Conservation (phyloP, 441 rosid genomes). For the Erodium texanum region DNA sequence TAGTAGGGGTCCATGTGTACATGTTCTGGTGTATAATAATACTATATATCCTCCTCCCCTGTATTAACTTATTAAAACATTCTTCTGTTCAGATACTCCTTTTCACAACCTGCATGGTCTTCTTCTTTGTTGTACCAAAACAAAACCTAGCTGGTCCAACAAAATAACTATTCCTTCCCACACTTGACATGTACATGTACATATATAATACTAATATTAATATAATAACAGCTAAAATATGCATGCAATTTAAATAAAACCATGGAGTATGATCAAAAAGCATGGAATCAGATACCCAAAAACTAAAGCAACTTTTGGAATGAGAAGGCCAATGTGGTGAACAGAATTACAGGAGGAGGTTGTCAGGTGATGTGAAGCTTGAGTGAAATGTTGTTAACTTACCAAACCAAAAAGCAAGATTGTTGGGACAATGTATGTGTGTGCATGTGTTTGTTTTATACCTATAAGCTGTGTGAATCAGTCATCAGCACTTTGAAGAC, state of each 20-base stretch:
- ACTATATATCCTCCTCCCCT: not conserved
- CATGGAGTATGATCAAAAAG: not conserved
- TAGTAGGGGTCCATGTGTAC: not conserved
- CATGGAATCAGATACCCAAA: slow-evolving; percentile 4
- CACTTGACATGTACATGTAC: too few species aligned
- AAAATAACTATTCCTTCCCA: not conserved
- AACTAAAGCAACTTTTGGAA: not conserved
- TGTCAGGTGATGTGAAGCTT: slow-evolving; percentile 20
- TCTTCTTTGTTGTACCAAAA: not conserved
- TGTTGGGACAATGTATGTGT: slow-evolving; percentile 7
- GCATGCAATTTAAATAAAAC: not conserved
- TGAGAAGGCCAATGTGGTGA: slow-evolving; percentile 4
- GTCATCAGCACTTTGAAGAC: slow-evolving; percentile 1
- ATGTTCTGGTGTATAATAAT: slow-evolving; percentile 6
- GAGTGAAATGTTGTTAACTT: slow-evolving; percentile 22
- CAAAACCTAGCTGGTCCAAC: not conserved
- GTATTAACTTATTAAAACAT: not conserved
- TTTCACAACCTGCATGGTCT: slow-evolving; percentile 2
- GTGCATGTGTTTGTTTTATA: slow-evolving; percentile 2
- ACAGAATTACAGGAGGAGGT: slow-evolving; percentile 2
- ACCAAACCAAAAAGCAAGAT: slow-evolving; percentile 24
- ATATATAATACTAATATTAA: too few species aligned
- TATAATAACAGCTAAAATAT: not conserved
- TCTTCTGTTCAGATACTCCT: not conserved
- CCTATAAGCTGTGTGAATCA: not conserved